A percentile compares a stretch with the other conserved stretches of the same genome.
These are phyloP conservation scores for Fibroporia radiculosa DNA, from an alignment of 768 basidiomycete genomes.

Conservation along the genomic window DNA sequence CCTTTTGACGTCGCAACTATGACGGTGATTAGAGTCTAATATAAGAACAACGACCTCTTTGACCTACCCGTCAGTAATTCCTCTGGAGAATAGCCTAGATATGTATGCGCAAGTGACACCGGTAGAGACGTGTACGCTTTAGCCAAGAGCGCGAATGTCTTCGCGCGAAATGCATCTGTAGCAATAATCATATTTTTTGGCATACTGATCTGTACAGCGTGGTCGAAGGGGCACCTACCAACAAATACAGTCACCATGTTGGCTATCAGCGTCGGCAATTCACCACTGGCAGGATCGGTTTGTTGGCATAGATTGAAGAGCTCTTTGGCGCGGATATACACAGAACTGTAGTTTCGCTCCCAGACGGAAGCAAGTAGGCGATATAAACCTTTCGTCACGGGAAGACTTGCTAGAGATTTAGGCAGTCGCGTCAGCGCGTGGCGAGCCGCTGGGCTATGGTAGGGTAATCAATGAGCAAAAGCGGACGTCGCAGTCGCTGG, in stretches of 20 bases:
- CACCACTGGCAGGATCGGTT: conserved; percentile 37
- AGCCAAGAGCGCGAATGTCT: conserved; percentile 48
- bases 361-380: conserved; percentile 42
- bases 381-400: conserved; percentile 40
- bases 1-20: too few species aligned
- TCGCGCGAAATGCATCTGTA: conserved; percentile 51
- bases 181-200: neutral
- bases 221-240: conserved; percentile 30
- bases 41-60: too few species aligned
- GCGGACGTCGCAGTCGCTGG: neutral
- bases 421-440: conserved; percentile 52
- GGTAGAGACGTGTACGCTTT: conserved; percentile 62
- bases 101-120: conserved; percentile 42
- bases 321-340: conserved; percentile 42
- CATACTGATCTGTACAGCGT: neutral
- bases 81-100: conserved; percentile 41
- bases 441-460: conserved; percentile 47
- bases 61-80: conserved; percentile 27
- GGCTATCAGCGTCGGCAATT: conserved; percentile 37
- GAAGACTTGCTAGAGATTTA: conserved; percentile 32
- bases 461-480: neutral
- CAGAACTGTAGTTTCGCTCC: conserved; percentile 46
- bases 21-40: too few species aligned
- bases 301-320: conserved; percentile 35
- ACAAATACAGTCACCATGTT: conserved; percentile 42